These are phyloP conservation scores for Trifolium fragiferum DNA, from an alignment of 306 rosid species.

Conservation along the genomic window DNA sequence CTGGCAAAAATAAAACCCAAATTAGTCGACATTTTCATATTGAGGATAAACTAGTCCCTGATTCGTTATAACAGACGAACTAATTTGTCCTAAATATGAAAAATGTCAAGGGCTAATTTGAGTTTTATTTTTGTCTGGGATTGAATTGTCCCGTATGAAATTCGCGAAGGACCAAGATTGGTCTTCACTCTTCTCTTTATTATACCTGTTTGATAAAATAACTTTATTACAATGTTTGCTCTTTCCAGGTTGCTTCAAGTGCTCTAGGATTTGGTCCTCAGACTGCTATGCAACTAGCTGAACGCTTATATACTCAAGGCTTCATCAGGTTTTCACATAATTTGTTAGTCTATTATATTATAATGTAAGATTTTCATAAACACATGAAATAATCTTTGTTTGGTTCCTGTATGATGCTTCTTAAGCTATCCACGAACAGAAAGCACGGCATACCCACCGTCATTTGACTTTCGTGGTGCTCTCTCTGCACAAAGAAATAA, in stretches of 20 bases:
- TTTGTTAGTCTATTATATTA: slow-evolving; percentile 31
- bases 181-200: slow-evolving; percentile 5
- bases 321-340: slow-evolving; percentile 73
- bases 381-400: slow-evolving; percentile 32
- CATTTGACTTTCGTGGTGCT: slow-evolving; percentile 84
- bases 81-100: too few species aligned
- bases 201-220: slow-evolving; percentile 26
- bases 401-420: slow-evolving; percentile 46
- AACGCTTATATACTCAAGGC: slow-evolving; percentile 93
- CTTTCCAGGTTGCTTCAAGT: slow-evolving; percentile 89
- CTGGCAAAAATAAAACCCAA: too few species aligned
- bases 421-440: slow-evolving; percentile 96
- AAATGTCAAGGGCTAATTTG: too few species aligned
- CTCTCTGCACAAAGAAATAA: slow-evolving; percentile 73
- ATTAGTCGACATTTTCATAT: too few species aligned
- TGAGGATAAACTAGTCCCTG: too few species aligned
- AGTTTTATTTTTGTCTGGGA: too few species aligned
- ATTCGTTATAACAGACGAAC: too few species aligned
- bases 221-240: slow-evolving; percentile 18
- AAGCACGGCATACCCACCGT: slow-evolving; percentile 92
- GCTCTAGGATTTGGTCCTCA: slow-evolving; percentile 97
- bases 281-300: slow-evolving; percentile 94
- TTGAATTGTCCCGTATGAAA: too few species aligned
- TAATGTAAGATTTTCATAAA: slow-evolving; percentile 14
- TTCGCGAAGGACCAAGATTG: too few species aligned